Percentiles rank a stretch among this genome's conserved stretches.
These are phyloP conservation scores for Yamadazyma endophytica DNA, from an alignment of 805 yeast species.

Conservation along the genomic window DNA sequence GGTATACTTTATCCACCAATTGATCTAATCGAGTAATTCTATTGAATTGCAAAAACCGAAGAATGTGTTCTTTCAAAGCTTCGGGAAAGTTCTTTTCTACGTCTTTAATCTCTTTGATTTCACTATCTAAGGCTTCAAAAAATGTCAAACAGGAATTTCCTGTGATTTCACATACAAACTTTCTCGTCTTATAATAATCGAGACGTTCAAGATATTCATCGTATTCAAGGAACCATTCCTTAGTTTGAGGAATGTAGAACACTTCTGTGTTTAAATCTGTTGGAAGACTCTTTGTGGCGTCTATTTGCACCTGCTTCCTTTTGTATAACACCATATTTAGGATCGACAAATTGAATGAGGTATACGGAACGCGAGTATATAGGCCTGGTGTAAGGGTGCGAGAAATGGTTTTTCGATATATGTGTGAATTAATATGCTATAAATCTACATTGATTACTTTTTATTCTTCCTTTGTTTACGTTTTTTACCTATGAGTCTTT, in stretches of 20 bases:
- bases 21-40: conserved; percentile 77
- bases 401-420: too few relatives aligned
- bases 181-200: conserved; percentile 68
- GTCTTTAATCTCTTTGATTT: conserved; percentile 48
- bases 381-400: too few relatives aligned
- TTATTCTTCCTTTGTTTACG: conserved; percentile 60
- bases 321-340: conserved; percentile 64
- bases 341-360: not conserved
- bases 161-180: conserved; percentile 93
- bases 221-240: conserved; percentile 81
- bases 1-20: conserved; percentile 82
- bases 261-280: conserved; percentile 56
- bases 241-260: conserved; percentile 79
- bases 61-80: conserved; percentile 86
- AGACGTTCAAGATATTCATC: conserved; percentile 68
- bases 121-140: conserved; percentile 83
- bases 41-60: conserved; percentile 78
- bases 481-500: conserved; percentile 62
- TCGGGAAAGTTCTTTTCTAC: conserved; percentile 87
- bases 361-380: not conserved
- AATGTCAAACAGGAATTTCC: conserved; percentile 90
- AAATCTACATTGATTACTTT: conserved; percentile 12
- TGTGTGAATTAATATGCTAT: not conserved
- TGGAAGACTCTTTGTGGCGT: conserved; percentile 57
- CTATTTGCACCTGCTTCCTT: conserved; percentile 62